Base-by-base conservation (phyloP, 805 yeast species). In the Starmerella sp. region DNA sequence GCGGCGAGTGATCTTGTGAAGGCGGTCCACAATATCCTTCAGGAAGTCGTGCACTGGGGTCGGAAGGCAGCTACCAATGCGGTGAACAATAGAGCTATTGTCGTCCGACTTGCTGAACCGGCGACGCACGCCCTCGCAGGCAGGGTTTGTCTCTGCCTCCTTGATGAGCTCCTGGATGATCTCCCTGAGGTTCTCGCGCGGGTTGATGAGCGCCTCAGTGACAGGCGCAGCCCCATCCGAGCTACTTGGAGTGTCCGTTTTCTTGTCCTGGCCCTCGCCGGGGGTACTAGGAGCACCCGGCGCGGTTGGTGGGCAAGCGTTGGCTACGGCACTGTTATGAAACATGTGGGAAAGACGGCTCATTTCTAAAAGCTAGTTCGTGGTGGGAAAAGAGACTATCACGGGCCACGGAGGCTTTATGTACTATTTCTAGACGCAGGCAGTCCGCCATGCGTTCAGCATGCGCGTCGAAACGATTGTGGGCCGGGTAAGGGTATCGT, bases 321-420 rank as follows among this genome's bases (percentile, higher is more conserved):
- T 11, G 30, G 49, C 14, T 17, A 22, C 6, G 39, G 38, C 15
- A 14, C 10, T 17, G 41, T n/a, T 32, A 42, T 54, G 56, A 49
- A 56, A 52, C 11, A 53, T 36, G n/a, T 53, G 48, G 41, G 39
- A 49, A 3, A 56, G 34, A 13, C 59, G 56, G 53, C 53, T 55
- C 55, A 52, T 55, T 5, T n/a, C 13, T 31, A 7, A 38, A 17
- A 31, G 39, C 8, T 28, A 9, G 8, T 15, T 29, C 7, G 28
- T 43, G 36, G 22, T 42, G 32, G 6, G 9, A 5, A 28, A 42
- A n/a, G 15, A 14, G 11, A 42, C 9, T 22, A 11, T 5, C 32
- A 9, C 15, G 15, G 14, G 36, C 35, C 8, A 32, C 1, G 2
- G 30, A 5, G 10, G 13, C 31, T 13, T 46, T 46, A 46, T 46